Conservation (phyloP, 192 early-diverging fungal genomes). For the Backusella sp. region DNA sequence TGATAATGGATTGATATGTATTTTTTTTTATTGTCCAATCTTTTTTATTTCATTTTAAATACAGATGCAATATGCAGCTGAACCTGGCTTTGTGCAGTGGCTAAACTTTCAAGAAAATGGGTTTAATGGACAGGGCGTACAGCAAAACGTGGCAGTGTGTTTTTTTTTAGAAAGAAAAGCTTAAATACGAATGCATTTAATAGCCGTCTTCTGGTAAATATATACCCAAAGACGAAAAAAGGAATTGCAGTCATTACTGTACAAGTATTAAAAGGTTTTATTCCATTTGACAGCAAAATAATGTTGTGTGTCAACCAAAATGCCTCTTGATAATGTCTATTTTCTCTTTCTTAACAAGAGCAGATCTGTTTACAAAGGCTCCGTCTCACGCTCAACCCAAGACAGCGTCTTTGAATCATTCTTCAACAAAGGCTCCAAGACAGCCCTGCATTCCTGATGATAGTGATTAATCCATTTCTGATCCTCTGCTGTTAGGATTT, state of each 20-base stretch:
- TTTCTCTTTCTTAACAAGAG: neutral
- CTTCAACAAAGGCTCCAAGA: conserved; percentile 74
- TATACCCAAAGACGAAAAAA: neutral
- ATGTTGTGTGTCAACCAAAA: neutral
- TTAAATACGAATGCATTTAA: too few relatives aligned
- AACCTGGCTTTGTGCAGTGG: neutral
- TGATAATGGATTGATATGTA: neutral
- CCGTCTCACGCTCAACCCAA: conserved; percentile 84
- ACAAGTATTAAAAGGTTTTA: neutral
- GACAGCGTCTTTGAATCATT: conserved; percentile 62
- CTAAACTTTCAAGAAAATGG: neutral
- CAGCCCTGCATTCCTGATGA: conserved; percentile 70
- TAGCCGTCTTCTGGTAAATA: neutral
- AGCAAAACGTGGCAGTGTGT: neutral
- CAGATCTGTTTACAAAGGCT: conserved; percentile 38
- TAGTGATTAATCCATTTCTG: conserved; percentile 87
- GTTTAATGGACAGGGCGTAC: neutral
- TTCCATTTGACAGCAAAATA: too few relatives aligned
- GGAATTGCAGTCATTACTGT: neutral
- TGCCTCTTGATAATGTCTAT: neutral
- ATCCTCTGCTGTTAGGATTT: conserved; percentile 68
- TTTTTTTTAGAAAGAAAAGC: too few relatives aligned
- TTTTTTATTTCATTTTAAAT: neutral
- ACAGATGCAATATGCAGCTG: neutral
- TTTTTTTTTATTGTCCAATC: neutral